phyloP scores from a whole-genome alignment of 768 basidiomycete genomes.

The Neoboletus magnificus region DNA sequence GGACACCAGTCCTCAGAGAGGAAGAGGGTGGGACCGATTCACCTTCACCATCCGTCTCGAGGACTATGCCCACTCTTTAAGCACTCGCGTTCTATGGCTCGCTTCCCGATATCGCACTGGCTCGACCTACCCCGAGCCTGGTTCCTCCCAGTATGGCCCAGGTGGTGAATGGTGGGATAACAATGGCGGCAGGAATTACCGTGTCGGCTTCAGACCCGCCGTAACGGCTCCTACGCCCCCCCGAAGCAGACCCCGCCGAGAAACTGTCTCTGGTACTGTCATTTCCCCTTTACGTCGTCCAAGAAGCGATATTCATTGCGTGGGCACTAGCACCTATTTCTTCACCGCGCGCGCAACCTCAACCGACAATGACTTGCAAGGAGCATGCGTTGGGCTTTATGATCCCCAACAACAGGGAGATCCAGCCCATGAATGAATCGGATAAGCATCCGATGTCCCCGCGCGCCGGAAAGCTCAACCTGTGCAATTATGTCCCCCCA shows the following conservation, averaged over 20 bases:
- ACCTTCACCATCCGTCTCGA: slow-evolving; percentile 64
- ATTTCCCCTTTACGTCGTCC: neutral
- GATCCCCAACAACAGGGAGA: neutral
- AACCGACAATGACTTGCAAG: slow-evolving; percentile 1
- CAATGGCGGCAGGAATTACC: slow-evolving; percentile 75
- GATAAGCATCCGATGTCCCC: neutral
- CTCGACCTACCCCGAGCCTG: slow-evolving; percentile 17
- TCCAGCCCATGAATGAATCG: neutral
- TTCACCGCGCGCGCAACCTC: neutral
- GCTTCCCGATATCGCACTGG: slow-evolving; percentile 49
- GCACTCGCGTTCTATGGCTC: slow-evolving; percentile 54
- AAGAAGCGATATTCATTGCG: neutral
- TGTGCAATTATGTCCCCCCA: slow-evolving; percentile 37
- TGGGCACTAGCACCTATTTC: slow-evolving; percentile 6
- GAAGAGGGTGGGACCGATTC: slow-evolving; percentile 54
- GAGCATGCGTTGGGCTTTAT: slow-evolving; percentile 13
- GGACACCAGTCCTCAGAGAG: neutral
- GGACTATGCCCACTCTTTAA: slow-evolving; percentile 56
- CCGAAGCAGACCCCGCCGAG: slow-evolving; percentile 13
- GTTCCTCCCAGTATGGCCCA: slow-evolving; percentile 31
- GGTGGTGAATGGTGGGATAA: slow-evolving; percentile 94
- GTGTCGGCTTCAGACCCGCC: slow-evolving; percentile 54
- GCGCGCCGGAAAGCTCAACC: slow-evolving; percentile 23
- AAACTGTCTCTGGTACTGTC: slow-evolving; percentile 21
- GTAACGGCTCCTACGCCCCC: neutral